Evolutionary conservation across 345 rosid species (phyloP).

Genomic region (Salix arbutifolia): DNA sequence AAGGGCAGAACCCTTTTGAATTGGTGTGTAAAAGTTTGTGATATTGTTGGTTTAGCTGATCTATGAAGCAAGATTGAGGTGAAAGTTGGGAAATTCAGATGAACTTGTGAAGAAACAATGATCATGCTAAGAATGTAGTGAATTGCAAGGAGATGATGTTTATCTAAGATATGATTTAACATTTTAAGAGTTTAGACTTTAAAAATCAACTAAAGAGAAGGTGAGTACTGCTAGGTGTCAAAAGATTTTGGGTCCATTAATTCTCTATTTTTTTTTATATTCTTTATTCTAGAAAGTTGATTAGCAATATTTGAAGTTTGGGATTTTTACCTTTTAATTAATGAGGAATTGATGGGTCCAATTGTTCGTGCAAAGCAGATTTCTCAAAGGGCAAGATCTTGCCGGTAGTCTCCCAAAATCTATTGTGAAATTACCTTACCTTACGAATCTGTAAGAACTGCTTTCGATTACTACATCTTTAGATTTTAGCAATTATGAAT

Average conservation of each 20-base stretch:
- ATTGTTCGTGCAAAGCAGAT: background rate
- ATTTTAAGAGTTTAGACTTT: background rate
- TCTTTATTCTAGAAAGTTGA: background rate
- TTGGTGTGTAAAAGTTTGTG: background rate
- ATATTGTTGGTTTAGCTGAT: background rate
- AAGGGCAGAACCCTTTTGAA: background rate
- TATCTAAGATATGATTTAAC: background rate
- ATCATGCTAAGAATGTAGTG: background rate
- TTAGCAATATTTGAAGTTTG: background rate
- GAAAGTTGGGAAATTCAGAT: background rate
- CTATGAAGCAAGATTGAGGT: background rate
- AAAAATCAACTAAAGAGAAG: background rate
- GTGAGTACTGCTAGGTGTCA: background rate
- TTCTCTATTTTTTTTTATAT: background rate
- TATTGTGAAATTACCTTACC: slow-evolving; percentile 10
- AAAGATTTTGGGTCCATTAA: background rate
- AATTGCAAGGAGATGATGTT: background rate
- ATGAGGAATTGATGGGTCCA: background rate
- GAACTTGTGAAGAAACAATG: background rate
- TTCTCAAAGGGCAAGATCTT: slow-evolving; percentile 11
- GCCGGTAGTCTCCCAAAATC: slow-evolving; percentile 10
- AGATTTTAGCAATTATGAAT: background rate
- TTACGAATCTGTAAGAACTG: slow-evolving; percentile 3
- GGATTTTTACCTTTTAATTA: background rate
- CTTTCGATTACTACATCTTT: background rate